A percentile compares a stretch with the other conserved stretches of the same genome.
phyloP scores from a whole-genome alignment of 805 yeast genomes.

The Sugiyamaella qingdaonensis region DNA sequence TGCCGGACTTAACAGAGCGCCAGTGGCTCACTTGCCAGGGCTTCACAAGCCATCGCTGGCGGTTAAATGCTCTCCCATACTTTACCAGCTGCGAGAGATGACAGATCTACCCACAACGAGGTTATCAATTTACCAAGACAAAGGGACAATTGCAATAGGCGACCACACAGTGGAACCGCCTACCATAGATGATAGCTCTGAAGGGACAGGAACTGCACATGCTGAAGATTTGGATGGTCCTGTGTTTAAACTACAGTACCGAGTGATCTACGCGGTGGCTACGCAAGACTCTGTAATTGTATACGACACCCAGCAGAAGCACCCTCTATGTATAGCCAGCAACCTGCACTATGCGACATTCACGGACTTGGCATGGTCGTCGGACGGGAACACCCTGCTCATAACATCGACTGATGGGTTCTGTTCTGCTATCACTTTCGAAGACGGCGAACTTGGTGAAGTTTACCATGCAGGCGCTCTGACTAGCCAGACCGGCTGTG shows the following conservation, averaged over 20 bases:
- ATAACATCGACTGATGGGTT: constrained; percentile 91
- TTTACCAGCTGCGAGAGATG: constrained; percentile 41
- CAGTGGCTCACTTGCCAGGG: constrained; percentile 76
- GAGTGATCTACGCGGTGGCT: constrained; percentile 87
- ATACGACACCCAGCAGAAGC: constrained; percentile 68
- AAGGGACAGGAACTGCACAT: neutral
- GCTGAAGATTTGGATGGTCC: constrained; percentile 18
- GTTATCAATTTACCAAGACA: neutral
- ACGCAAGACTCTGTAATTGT: constrained; percentile 80
- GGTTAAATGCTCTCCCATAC: constrained; percentile 67
- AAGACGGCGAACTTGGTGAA: constrained; percentile 53
- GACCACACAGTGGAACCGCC: constrained; percentile 1
- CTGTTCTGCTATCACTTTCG: constrained; percentile 63
- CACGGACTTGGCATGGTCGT: constrained; percentile 84
- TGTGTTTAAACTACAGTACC: constrained; percentile 61
- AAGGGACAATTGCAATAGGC: constrained; percentile 5
- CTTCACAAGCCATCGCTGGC: constrained; percentile 81
- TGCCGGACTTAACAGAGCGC: constrained; percentile 59
- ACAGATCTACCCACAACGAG: constrained; percentile 8
- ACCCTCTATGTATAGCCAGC: constrained; percentile 69
- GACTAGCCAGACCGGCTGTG: neutral
- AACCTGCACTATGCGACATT: constrained; percentile 85
- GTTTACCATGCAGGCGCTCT: neutral
- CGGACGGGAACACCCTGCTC: constrained; percentile 65
- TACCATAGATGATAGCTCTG: neutral